These are phyloP conservation scores for Crithidia bombi DNA, from an alignment of 208 protist genomes.

Conservation along the genomic window DNA sequence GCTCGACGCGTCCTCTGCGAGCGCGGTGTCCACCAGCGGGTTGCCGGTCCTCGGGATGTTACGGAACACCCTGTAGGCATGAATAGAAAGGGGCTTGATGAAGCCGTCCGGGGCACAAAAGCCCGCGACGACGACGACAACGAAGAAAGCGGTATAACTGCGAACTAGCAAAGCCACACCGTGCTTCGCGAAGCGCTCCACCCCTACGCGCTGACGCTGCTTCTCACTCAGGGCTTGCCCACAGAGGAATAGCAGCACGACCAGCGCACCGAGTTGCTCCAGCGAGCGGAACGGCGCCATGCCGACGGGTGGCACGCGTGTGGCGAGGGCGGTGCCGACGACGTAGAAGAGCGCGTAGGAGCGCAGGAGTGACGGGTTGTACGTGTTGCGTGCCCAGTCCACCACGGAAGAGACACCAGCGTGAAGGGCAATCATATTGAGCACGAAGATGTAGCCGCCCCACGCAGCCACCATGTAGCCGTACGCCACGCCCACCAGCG, in stretches of 20 bases:
- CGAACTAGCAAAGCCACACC: slow-evolving; percentile 12
- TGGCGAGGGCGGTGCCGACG: slow-evolving; percentile 94
- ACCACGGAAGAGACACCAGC: slow-evolving; percentile 87
- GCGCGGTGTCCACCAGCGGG: background rate
- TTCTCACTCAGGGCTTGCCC: slow-evolving; percentile 35
- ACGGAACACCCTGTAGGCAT: background rate
- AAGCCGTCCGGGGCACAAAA: background rate
- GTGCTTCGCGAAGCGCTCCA: slow-evolving; percentile 28
- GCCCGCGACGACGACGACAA: background rate
- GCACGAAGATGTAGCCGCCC: slow-evolving; percentile 99
- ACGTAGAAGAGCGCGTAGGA: slow-evolving; percentile 96
- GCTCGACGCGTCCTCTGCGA: background rate
- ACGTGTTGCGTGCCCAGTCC: slow-evolving; percentile 71
- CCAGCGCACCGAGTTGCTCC: slow-evolving; percentile 95
- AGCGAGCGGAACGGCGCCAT: slow-evolving; percentile 93
- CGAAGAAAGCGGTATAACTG: background rate
- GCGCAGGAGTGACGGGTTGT: slow-evolving; percentile 88
- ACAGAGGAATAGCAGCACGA: slow-evolving; percentile 79
- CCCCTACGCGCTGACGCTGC: slow-evolving; percentile 20
- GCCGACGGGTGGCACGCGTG: slow-evolving; percentile 95
- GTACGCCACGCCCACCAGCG: slow-evolving; percentile 71
- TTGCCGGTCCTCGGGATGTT: background rate
- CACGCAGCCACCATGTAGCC: slow-evolving; percentile 95
- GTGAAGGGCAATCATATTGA: slow-evolving; percentile 97
- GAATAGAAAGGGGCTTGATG: background rate